phyloP scores from a whole-genome alignment of 805 yeast genomes.

The Wickerhamiella bombiphila region DNA sequence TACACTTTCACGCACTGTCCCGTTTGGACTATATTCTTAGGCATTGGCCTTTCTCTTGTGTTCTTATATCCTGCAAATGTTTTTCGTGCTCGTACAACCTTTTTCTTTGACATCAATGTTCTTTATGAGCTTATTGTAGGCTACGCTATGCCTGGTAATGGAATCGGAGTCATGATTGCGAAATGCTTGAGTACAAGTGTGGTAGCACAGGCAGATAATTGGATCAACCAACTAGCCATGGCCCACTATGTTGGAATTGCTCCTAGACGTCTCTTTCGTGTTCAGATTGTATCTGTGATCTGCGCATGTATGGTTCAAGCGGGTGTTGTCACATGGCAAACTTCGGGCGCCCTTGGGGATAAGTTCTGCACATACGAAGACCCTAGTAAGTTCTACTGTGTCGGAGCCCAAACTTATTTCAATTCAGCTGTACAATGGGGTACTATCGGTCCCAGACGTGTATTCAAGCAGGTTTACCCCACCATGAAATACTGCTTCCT shows the following conservation, averaged over 20 bases:
- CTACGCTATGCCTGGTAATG: slow-evolving; percentile 42
- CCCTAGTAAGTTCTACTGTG: slow-evolving; percentile 29
- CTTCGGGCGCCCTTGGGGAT: slow-evolving; percentile 10
- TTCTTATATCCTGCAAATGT: slow-evolving; percentile 49
- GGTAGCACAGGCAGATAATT: slow-evolving; percentile 49
- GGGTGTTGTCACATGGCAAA: slow-evolving; percentile 14
- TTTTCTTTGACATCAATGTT: slow-evolving; percentile 36
- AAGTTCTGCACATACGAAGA: slow-evolving; percentile 28
- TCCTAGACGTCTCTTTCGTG: slow-evolving; percentile 13
- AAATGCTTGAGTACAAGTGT: slow-evolving; percentile 42
- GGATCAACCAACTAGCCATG: slow-evolving; percentile 40
- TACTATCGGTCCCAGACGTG: too few species aligned
- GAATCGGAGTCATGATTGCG: slow-evolving; percentile 37
- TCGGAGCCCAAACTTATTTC: slow-evolving; percentile 29
- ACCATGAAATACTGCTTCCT: slow-evolving; percentile 47
- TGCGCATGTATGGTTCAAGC: slow-evolving; percentile 11
- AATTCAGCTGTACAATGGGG: slow-evolving; percentile 44
- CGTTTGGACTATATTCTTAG: slow-evolving; percentile 47
- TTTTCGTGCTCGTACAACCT: slow-evolving; percentile 43
- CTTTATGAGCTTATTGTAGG: slow-evolving; percentile 46
- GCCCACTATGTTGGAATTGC: slow-evolving; percentile 33
- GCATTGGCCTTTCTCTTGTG: slow-evolving; percentile 38
- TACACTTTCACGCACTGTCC: slow-evolving; percentile 37
- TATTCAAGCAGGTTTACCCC: slow-evolving; percentile 40
- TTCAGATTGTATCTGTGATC: slow-evolving; percentile 10